Percentiles rank a stretch among this genome's conserved stretches.
phyloP scores from a whole-genome alignment of 306 rosid genomes.

The Ochetophila trinervis region DNA sequence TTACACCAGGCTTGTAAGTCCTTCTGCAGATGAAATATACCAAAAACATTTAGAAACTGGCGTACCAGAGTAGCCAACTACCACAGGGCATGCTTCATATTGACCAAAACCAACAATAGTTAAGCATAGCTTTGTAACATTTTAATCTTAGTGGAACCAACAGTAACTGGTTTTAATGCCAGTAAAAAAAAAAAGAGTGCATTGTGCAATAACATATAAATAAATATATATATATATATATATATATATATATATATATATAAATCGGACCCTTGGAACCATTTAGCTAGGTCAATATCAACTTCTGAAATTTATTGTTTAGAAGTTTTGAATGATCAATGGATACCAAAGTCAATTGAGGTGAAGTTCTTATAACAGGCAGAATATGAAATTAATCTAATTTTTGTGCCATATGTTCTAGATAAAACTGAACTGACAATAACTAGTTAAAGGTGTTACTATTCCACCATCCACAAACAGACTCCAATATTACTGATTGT shows the following conservation, averaged over 20 bases:
- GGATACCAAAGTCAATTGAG: neutral
- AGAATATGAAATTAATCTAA: neutral
- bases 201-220: neutral
- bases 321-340: no score
- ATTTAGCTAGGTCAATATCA: no score
- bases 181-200: neutral
- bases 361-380: neutral
- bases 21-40: conserved; percentile 53
- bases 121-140: neutral
- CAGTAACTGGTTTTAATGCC: no score
- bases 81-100: neutral
- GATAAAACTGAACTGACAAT: no score
- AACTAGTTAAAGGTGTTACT: no score
- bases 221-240: no score
- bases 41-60: conserved; percentile 23
- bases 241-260: no score
- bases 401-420: neutral
- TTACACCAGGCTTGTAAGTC: conserved; percentile 45
- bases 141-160: neutral
- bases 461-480: no score
- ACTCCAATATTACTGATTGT: no score
- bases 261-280: no score
- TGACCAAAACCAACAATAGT: neutral
- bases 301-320: no score
- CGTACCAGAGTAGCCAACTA: conserved; percentile 5